Evolutionary conservation across 2,329 filamentous ascomycete genomes (phyloP).

Genomic region (Microdochium nivale): DNA sequence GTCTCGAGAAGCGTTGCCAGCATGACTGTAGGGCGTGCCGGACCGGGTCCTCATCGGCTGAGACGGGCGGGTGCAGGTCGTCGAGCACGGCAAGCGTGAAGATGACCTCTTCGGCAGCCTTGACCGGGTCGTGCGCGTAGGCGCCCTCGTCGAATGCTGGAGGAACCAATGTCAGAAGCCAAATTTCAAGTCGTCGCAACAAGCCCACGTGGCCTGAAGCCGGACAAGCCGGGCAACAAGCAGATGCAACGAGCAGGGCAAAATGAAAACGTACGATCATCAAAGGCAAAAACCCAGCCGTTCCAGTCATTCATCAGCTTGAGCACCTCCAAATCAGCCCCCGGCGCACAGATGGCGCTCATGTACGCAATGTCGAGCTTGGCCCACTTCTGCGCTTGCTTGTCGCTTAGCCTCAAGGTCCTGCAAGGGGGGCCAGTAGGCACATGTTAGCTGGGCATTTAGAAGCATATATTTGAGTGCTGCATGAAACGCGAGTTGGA

Average conservation of each 20-base stretch:
- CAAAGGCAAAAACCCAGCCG: conserved; percentile 1
- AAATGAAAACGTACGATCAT: conserved; percentile 2
- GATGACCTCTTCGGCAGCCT: conserved; percentile 10
- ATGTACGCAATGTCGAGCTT: conserved; percentile 1
- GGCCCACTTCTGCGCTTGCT: neutral
- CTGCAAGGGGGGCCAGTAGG: neutral
- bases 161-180: neutral
- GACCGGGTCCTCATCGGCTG: conserved; percentile 8
- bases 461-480: too few species aligned
- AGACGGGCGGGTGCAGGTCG: conserved; percentile 9
- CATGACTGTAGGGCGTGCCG: conserved; percentile 12
- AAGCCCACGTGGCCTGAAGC: too few species aligned
- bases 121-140: conserved; percentile 10
- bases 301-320: conserved; percentile 3
- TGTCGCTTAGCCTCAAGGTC: neutral
- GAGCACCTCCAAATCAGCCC: neutral
- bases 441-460: too few species aligned
- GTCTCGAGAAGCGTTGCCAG: conserved; percentile 4
- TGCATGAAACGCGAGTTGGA: too few species aligned
- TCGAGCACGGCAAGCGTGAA: conserved; percentile 9
- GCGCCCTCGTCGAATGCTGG: conserved; percentile 17
- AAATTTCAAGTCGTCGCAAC: too few species aligned
- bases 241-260: too few species aligned
- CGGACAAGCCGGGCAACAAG: neutral
- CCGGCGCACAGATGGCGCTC: neutral